Evolutionary conservation across 768 basidiomycete species (phyloP).

Genomic region (Rhodotorula diobovata): DNA sequence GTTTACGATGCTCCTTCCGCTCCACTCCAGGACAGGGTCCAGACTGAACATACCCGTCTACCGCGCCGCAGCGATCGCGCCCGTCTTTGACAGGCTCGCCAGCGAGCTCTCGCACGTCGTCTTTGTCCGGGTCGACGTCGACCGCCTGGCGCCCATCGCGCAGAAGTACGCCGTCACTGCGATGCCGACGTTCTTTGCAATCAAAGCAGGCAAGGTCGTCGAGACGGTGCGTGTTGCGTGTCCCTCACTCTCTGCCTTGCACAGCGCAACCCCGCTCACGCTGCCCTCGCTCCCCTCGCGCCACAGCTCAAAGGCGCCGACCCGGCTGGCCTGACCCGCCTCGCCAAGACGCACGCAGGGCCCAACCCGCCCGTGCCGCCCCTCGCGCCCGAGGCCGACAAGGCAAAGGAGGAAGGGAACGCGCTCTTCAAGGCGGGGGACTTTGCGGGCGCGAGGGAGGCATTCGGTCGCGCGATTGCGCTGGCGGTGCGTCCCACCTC

Average conservation of each 20-base stretch:
- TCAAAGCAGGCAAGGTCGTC: slow-evolving; percentile 24
- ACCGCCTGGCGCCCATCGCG: slow-evolving; percentile 5
- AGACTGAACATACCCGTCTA: no score
- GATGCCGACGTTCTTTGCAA: slow-evolving; percentile 39
- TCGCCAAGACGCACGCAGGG: slow-evolving; percentile 27
- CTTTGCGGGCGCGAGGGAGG: not conserved
- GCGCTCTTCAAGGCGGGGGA: slow-evolving; percentile 23
- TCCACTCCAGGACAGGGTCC: no score
- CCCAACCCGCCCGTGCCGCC: slow-evolving; percentile 39
- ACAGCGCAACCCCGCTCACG: no score
- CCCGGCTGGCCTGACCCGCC: slow-evolving; percentile 20
- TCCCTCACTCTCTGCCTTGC: not conserved
- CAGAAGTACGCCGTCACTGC: slow-evolving; percentile 13
- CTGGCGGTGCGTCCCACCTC: slow-evolving; percentile 1
- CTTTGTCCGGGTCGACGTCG: slow-evolving; percentile 28
- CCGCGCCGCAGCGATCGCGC: slow-evolving; percentile 24
- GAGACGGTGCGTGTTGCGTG: slow-evolving; percentile 1
- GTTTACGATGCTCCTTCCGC: no score
- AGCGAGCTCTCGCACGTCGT: slow-evolving; percentile 13
- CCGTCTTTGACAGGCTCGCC: slow-evolving; percentile 23
- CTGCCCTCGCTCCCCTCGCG: not conserved
- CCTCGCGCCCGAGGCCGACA: slow-evolving; percentile 10
- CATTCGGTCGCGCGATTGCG: slow-evolving; percentile 18
- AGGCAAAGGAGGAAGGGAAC: slow-evolving; percentile 23
- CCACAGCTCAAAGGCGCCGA: slow-evolving; percentile 35